These are phyloP conservation scores for Entrophospora sp. DNA, from an alignment of 192 early-diverging fungal genomes.

Conservation along the genomic window DNA sequence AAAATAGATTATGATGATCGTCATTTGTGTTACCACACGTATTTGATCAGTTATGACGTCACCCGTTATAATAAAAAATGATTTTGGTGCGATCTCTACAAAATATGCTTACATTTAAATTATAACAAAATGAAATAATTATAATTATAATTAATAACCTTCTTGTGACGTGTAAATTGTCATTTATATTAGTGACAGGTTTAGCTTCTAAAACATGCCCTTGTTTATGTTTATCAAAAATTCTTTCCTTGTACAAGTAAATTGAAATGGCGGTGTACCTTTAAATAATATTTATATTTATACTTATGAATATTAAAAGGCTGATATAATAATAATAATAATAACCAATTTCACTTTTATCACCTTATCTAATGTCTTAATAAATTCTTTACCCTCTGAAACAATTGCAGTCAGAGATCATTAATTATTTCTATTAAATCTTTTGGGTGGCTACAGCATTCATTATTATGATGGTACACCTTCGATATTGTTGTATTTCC, in stretches of 20 bases:
- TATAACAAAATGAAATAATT: not conserved
- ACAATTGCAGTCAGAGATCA: constrained; percentile 29
- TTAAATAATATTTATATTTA: too few species aligned
- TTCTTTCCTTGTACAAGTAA: constrained; percentile 34
- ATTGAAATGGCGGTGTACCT: constrained; percentile 35
- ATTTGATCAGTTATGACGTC: too few species aligned
- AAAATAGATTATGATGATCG: too few species aligned
- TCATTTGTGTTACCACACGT: too few species aligned
- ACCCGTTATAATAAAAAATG: too few species aligned
- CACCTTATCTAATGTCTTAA: constrained; percentile 36
- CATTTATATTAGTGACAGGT: constrained; percentile 25
- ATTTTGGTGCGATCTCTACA: too few species aligned
- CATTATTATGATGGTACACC: constrained; percentile 33
- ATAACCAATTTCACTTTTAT: constrained; percentile 32
- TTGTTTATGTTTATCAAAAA: constrained; percentile 22
- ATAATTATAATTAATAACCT: constrained; percentile 22
- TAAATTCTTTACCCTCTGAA: constrained; percentile 33
- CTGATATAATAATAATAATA: too few species aligned
- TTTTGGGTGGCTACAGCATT: constrained; percentile 30
- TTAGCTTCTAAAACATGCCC: constrained; percentile 33
- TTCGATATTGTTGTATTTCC: constrained; percentile 40
- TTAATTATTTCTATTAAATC: constrained; percentile 31
- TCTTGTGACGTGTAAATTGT: constrained; percentile 31
- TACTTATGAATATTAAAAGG: too few species aligned
- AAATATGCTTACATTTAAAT: too few species aligned